These are phyloP conservation scores for Taxawa tesnikishii DNA, from an alignment of 2,329 filamentous ascomycete genomes.

Conservation along the genomic window DNA sequence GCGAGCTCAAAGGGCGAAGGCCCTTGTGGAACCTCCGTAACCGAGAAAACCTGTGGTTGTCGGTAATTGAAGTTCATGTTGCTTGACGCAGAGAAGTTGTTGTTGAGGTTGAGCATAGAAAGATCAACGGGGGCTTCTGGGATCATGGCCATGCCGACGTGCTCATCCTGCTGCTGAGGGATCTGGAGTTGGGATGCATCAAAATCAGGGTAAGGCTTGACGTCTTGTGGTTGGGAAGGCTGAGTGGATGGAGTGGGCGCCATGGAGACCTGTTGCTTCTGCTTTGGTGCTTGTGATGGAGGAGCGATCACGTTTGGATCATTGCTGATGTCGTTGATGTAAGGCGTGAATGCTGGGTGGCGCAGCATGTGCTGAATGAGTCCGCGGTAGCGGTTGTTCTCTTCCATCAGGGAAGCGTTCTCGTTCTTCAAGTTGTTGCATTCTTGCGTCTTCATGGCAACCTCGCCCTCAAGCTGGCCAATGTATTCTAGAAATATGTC, in stretches of 20 bases:
- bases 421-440: conserved; percentile 66
- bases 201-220: conserved; percentile 22
- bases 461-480: conserved; percentile 79
- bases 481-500: conserved; percentile 75
- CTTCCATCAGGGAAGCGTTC: conserved; percentile 70
- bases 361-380: conserved; percentile 63
- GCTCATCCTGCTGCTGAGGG: conserved; percentile 23
- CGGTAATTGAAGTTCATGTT: conserved; percentile 3
- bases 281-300: conserved; percentile 7
- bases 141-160: conserved; percentile 68
- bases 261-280: conserved; percentile 10
- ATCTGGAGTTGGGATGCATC: conserved; percentile 24
- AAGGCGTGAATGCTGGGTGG: conserved; percentile 35
- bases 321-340: conserved; percentile 30
- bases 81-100: conserved; percentile 11
- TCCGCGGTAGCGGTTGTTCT: conserved; percentile 35
- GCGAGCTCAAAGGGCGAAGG: conserved; percentile 6
- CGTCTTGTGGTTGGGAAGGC: conserved; percentile 15
- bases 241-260: conserved; percentile 8
- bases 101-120: conserved; percentile 53
- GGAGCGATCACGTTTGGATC: conserved; percentile 21
- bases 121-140: conserved; percentile 70
- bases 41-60: conserved; percentile 56
- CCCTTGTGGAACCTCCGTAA: conserved; percentile 50
- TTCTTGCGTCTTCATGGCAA: conserved; percentile 73